phyloP scores from a whole-genome alignment of 1,284 basidiomycete genomes.

The Melampsora americana region DNA sequence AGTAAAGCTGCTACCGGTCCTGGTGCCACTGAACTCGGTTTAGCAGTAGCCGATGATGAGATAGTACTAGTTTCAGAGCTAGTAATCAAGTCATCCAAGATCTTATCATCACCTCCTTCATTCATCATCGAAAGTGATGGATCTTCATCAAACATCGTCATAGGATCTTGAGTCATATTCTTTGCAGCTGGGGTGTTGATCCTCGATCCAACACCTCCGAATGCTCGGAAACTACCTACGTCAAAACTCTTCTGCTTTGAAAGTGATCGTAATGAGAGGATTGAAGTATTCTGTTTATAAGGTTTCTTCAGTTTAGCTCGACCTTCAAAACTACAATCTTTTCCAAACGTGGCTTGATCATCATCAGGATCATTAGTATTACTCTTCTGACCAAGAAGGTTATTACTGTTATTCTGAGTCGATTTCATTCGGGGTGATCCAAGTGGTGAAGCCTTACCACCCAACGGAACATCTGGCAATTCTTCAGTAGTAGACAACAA shows the following conservation, averaged over 20 bases:
- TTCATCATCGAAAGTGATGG: background rate
- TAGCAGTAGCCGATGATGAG: background rate
- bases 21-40: background rate
- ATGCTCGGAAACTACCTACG: background rate
- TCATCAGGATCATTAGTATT: conserved; percentile 7
- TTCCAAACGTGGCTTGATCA: background rate
- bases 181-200: conserved; percentile 2
- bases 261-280: background rate
- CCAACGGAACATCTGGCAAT: conserved; percentile 8
- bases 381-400: background rate
- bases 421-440: background rate
- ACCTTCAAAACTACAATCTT: conserved; percentile 4
- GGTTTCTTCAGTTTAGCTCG: background rate
- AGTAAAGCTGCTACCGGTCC: conserved; percentile 6
- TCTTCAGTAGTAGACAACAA: background rate
- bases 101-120: conserved; percentile 3
- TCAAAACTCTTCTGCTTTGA: conserved; percentile 18
- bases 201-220: background rate
- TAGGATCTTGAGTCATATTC: background rate
- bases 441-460: background rate
- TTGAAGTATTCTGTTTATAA: background rate
- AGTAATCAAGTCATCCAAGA: conserved; percentile 6
- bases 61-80: background rate
- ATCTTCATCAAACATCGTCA: background rate
- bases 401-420: background rate